Evolutionary conservation across 2,329 filamentous ascomycete genomes (phyloP), one percentile per base, ranked within the genome.

Genomic region (Botrytis byssoidea): DNA sequence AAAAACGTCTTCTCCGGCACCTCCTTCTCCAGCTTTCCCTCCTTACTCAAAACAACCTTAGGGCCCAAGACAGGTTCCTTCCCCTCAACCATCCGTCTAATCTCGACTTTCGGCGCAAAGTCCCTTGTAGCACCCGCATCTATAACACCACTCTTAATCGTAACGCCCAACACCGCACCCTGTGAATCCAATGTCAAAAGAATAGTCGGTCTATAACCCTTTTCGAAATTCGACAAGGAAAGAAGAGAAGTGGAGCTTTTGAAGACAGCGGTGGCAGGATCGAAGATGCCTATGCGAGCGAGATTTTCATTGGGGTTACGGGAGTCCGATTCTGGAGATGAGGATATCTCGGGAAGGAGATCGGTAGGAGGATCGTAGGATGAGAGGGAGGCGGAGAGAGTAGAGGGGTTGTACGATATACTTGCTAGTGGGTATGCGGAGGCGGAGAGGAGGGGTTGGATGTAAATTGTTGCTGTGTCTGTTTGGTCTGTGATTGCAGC

Each of bases 71-170:
- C 85, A 3, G 89, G 89, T 79, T 87, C 85, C 80, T 85, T 86
- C 2, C 89, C 90, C 73, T 81, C 82, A 64, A 79, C 81, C 60
- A 85, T 83, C 37, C 84, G 82, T 63, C 86, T 79, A 66, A 92
- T 82, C 70, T 85, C 81, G 12, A 87, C 88, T 83, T 88, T 85
- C 63, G 90, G 89, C 0, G 88, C 89, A 82, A 91, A 91, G 79
- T 91, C 89, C 76, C 89, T 85, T 78, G 89, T 91, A 77, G 88
- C 85, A 3, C 89, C 89, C 18, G 89, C 89, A 79, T 91, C 89
- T 73, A 91, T 88, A 77, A 81, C 81, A 32, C 89, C 85, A n/a
- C 89, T 88, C 80, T 86, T 86, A 65, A 86, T 80, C 48, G 84
- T 83, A 22, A 85, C 87, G 40, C 88, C 86, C 67, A 89, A 78